Conservation (phyloP, 305 asterid genomes). For the Fraxinus angustifolia region DNA sequence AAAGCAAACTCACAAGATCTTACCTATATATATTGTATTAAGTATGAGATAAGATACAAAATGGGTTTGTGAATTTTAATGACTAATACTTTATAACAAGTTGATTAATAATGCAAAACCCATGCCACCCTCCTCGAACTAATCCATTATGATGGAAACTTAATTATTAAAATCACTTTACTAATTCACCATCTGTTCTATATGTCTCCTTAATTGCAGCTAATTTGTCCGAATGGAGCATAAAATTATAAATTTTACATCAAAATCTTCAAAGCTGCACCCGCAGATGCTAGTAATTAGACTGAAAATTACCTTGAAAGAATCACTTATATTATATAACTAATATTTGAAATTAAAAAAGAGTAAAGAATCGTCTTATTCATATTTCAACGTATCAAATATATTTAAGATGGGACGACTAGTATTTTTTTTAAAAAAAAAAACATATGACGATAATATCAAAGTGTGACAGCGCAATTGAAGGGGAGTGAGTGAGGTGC, state of each 20-base stretch:
- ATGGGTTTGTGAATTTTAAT: constrained; percentile 7
- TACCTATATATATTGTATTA: not conserved
- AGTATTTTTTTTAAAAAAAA: no score
- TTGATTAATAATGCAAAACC: constrained; percentile 17
- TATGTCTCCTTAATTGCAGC: constrained; percentile 23
- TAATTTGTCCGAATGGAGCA: constrained; percentile 15
- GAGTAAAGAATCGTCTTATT: not conserved
- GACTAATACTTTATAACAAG: constrained; percentile 2
- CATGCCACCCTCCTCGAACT: constrained; percentile 6
- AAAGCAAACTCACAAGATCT: not conserved
- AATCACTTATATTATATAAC: not conserved
- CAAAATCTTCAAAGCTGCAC: not conserved
- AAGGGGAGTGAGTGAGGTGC: not conserved
- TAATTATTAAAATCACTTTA: not conserved
- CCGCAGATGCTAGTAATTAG: not conserved
- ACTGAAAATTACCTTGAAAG: not conserved
- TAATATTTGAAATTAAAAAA: not conserved
- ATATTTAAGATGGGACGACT: not conserved
- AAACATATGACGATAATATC: not conserved
- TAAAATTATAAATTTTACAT: not conserved
- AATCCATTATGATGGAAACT: constrained; percentile 1
- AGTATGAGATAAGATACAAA: not conserved
- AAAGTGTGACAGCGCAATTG: not conserved
- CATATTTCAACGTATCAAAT: not conserved
- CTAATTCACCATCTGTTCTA: not conserved